Conservation (phyloP, 768 basidiomycete genomes). For the Cystofilobasidium macerans region DNA sequence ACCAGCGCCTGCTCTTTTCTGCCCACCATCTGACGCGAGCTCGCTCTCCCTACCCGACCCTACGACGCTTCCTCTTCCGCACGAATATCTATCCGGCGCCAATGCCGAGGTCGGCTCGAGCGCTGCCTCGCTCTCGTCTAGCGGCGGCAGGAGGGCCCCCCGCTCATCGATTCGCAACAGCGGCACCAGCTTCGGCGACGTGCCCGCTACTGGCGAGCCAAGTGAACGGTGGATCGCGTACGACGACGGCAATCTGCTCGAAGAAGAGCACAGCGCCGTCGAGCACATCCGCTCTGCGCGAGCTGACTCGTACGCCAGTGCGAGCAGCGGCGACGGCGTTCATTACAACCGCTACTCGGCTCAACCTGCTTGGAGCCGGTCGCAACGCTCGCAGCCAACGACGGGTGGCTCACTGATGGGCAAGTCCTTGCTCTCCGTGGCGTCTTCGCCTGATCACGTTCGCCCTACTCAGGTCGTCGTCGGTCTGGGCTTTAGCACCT, state of each 20-base stretch:
- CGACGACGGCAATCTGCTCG: constrained; percentile 2
- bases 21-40: constrained; percentile 12
- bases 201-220: not conserved
- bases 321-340: not conserved
- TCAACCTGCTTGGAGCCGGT: not conserved
- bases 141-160: not conserved
- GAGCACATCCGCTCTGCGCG: not conserved
- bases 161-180: constrained; percentile 3
- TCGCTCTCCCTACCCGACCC: constrained; percentile 18
- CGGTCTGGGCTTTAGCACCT: not conserved
- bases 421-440: not conserved
- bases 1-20: not conserved
- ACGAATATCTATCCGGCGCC: constrained; percentile 11
- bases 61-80: constrained; percentile 2
- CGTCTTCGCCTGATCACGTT: not conserved
- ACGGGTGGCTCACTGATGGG: not conserved
- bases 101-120: constrained; percentile 1
- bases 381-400: not conserved
- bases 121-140: not conserved
- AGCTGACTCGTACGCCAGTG: not conserved
- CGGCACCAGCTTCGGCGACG: constrained; percentile 17
- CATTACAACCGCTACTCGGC: constrained; percentile 2
- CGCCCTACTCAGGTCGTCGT: not conserved
- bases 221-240: not conserved
- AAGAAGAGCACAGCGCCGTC: not conserved